Base-by-base conservation (phyloP, 202 grass and related monocot species). In the Dendrocalamus latiflorus region DNA sequence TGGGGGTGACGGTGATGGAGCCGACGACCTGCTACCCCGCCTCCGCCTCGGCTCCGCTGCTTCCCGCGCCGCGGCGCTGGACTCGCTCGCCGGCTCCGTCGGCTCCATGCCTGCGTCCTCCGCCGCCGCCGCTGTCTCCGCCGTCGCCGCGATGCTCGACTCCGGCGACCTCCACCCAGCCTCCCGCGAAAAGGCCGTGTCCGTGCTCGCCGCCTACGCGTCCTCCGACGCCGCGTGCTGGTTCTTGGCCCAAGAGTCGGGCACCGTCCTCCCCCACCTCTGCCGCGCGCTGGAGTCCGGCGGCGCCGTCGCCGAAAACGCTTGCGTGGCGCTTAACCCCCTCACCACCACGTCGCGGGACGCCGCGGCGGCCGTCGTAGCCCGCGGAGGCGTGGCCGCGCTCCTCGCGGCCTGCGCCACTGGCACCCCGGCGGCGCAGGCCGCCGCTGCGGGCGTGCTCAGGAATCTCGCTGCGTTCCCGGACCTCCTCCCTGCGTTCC, bases 361-460 rank as follows among this genome's bases (percentile, higher is more conserved):
- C 70, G 91, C 82, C 0, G 68, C 91, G 2, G 82, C 94, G 0
- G 77, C 83, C 85, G 71, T 85, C 81, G 1, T 1, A 28, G 80
- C 92, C 24, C 91, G 92, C 6, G 95, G 92, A 0, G 95, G 92
- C 10, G 92, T 95, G 63, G 89, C 80, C 4, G 89, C 95, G 9
- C 95, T 98, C 26, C 89, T 98, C 37, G 83, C 59, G 3, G 89
- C 90, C 28, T 30, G 91, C 77, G 79, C 84, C 28, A 2, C 28
- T 2, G 93, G 95, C 18, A 95, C 91, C 0, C 91, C 91, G 1
- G 88, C 95, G 2, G 68, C 92, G 4, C 93, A 95, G 77, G 91
- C 95, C 13, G 81, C 89, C 0, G 95, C 95, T 2, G 28, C 28
- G 28, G 85, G 78, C 4, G 95, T 98, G 70, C 88, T 98, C 78